Evolutionary conservation across 768 basidiomycete genomes (phyloP), one percentile per base, ranked within the genome.

Genomic region (Leccinum longicurvipes): DNA sequence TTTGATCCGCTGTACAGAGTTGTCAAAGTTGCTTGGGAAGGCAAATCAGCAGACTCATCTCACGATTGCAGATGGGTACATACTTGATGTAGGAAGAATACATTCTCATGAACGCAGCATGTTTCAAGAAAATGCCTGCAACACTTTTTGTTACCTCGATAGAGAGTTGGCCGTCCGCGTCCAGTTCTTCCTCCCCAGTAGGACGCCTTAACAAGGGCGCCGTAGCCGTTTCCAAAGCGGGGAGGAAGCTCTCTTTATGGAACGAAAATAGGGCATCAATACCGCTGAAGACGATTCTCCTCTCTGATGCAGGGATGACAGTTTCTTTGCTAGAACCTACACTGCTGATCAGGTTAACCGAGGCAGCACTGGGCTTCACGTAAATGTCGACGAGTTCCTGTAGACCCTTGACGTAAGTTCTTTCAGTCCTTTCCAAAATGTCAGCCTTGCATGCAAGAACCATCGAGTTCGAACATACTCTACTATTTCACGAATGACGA

Each of bases 41-140:
- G 53, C 17, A 32, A 51, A 54, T 61, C 39, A 70, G 61, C 54
- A 53, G 32, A 51, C 36, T 12, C 15, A 45, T 31, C 41, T 48
- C 49, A 48, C 32, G 48, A 36, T 55, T 9, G 57, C 9, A 39
- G 59, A 47, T 50, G 54, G 9, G 3, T 36, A 73, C 88, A 68
- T 69, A 93, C 92, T 98, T 98, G 79, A 96, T 96, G 70, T 98
- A 99, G 44, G 89, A 90, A 29, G 93, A 94, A 71, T 99, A 99
- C 89, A 98, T 98, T 76, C 80, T 91, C 91, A 99, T 93, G 77
- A 98, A 98, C 4, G 96, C 93, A 28, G 93, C 91, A 71, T 99
- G 94, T 51, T 88, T 90, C 53, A 92, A 76, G 72, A 98, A 99
- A 47, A 91, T 93, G 55, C 87, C 81, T 7, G 91, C 95, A 34